phyloP scores from a whole-genome alignment of 768 basidiomycete species.

The Russula olivacea region DNA sequence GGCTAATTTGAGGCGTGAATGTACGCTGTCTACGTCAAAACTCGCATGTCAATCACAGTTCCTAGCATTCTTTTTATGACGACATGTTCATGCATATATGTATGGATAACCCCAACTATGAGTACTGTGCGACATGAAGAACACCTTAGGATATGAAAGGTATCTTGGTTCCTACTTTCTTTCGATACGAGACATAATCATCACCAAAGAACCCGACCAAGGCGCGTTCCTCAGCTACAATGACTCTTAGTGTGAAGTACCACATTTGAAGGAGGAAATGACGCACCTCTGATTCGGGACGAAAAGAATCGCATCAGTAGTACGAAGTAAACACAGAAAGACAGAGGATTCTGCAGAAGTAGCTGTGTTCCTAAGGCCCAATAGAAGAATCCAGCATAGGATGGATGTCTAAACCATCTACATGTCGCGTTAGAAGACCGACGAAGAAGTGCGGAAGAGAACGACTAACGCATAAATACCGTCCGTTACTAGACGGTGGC shows the following conservation, averaged over 20 bases:
- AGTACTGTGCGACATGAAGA: background rate
- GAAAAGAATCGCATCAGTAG: conserved; percentile 88
- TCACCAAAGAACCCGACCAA: conserved; percentile 87
- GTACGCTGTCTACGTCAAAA: conserved; percentile 25
- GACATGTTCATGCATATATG: conserved; percentile 22
- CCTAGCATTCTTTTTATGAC: conserved; percentile 31
- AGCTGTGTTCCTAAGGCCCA: conserved; percentile 96
- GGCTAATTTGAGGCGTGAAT: background rate
- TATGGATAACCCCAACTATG: background rate
- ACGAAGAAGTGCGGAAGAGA: background rate
- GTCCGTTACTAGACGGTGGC: conserved; percentile 77
- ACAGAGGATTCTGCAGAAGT: conserved; percentile 79
- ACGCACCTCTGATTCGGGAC: conserved; percentile 68
- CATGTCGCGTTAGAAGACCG: conserved; percentile 4
- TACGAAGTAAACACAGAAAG: conserved; percentile 56
- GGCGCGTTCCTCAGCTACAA: conserved; percentile 70
- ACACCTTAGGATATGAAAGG: conserved; percentile 65
- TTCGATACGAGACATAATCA: conserved; percentile 73
- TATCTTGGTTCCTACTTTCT: conserved; percentile 76
- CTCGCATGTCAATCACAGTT: conserved; percentile 29
- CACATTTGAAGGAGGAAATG: background rate
- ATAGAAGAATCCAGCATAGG: conserved; percentile 95
- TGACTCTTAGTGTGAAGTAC: background rate
- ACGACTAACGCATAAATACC: conserved; percentile 79
- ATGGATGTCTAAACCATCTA: conserved; percentile 89